phyloP scores from a whole-genome alignment of 495 filamentous ascomycete species.

The Sporormia fimetaria region DNA sequence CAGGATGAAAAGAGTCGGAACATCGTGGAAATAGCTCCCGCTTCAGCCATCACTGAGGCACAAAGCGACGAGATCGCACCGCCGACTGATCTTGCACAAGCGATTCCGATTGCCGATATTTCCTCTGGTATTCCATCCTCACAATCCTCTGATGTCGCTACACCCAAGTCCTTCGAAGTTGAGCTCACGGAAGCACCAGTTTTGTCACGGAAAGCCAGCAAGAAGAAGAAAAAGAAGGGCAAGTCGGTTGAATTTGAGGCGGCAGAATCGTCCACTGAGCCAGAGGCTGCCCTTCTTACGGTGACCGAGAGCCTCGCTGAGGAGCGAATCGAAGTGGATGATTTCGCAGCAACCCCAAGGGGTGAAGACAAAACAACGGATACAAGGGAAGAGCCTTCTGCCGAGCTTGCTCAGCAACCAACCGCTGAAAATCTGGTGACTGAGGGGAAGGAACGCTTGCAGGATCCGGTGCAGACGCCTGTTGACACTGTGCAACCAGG shows the following conservation, averaged over 20 bases:
- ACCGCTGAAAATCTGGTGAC: neutral
- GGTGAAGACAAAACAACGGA: conserved; percentile 14
- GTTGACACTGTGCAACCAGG: too few species aligned
- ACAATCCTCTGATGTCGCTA: too few species aligned
- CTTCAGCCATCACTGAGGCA: too few species aligned
- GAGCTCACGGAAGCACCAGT: conserved; percentile 4
- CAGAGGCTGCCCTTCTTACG: neutral
- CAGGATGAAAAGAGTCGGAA: too few species aligned
- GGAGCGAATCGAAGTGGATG: neutral
- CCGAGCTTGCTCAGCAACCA: neutral
- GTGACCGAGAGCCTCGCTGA: neutral
- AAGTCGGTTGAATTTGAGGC: conserved; percentile 18
- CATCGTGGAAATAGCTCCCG: too few species aligned
- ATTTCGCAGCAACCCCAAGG: conserved; percentile 5
- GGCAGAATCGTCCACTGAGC: neutral
- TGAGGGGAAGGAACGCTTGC: neutral
- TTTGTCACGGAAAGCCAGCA: conserved; percentile 12
- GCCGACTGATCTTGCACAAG: too few species aligned
- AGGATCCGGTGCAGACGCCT: too few species aligned
- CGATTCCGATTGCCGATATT: neutral
- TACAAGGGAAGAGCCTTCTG: conserved; percentile 3
- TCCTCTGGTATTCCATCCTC: neutral
- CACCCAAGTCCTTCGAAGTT: neutral
- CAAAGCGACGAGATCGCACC: too few species aligned
- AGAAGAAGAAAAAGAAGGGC: conserved; percentile 26